Base-by-base conservation (phyloP, 441 rosid genomes). In the Populus hybrid region DNA sequence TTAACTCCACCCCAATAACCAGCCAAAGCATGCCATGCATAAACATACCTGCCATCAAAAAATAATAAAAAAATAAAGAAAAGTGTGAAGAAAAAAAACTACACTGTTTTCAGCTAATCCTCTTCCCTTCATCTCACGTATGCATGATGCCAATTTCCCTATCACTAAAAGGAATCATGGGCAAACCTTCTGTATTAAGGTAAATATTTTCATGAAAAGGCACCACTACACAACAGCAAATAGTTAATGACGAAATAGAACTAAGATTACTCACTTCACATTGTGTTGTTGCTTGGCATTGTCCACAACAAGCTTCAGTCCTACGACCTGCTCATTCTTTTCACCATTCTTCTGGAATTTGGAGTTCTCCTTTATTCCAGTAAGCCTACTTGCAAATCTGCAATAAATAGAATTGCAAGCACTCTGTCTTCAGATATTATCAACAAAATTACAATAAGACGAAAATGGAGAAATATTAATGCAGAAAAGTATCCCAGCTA, bases 1-100 rank as follows among this genome's bases (percentile, higher is more conserved):
- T 95, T 92, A 54, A 95, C 98, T 80, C 98, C 99, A 11, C 99
- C 99, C 97, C 98, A 95, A 81, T 95, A 95, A 64, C 97, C 96
- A 74, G 94, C 93, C 80, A 95, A 87, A 83, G 99, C 99, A 84
- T 95, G 98, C 98, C 98, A 95, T 4, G 86, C 96, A 76, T 93
- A 95, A 16, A 95, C 95, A 81, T 77, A 85, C 85, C 99, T 95
- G 87, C 57, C 1, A 20, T 34, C 42, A 28, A 42, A 23, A 18
- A 36, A 23, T 38, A 64, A 72, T 24, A 18, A 30, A 61, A 42
- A 23, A 21, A 30, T 28, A 50, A 64, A 72, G 36, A 18, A 30
- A 61, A 42, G 42, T 66, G 11, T 73, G 67, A 40, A 9, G 21
- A 23, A 20, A 12, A 14, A 24, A 21, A n/a, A 4, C 23, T 35